Evolutionary conservation across 495 filamentous ascomycete species (phyloP).

Genomic region (Aspergillus coremiiformis): DNA sequence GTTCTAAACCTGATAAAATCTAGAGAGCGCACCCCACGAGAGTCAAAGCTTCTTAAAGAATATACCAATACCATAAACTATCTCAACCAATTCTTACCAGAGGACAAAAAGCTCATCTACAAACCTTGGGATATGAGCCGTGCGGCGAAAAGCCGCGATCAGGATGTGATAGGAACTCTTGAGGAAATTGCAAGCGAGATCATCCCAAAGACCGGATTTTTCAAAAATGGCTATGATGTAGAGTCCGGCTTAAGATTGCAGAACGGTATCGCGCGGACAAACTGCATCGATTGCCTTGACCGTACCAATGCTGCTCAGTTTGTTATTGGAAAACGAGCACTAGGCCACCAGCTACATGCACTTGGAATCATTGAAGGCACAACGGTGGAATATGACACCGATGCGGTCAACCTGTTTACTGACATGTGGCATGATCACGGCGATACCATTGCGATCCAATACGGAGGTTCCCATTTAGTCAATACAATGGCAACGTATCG

Average conservation of each 20-base stretch:
- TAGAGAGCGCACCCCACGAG: constrained; percentile 80
- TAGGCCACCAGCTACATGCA: constrained; percentile 88
- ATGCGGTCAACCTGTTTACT: constrained; percentile 90
- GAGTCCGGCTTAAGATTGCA: constrained; percentile 63
- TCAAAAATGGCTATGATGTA: constrained; percentile 74
- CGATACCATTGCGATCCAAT: constrained; percentile 95
- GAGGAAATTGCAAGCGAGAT: constrained; percentile 85
- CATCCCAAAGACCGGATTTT: constrained; percentile 79
- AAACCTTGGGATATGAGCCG: constrained; percentile 98
- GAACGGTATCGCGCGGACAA: constrained; percentile 89
- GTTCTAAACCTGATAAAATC: constrained; percentile 92
- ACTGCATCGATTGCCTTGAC: constrained; percentile 96
- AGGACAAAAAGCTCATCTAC: constrained; percentile 77
- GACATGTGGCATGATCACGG: constrained; percentile 96
- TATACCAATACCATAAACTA: constrained; percentile 85
- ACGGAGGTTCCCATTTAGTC: constrained; percentile 93
- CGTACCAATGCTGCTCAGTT: constrained; percentile 97
- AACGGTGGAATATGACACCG: constrained; percentile 84
- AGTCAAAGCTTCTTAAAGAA: constrained; percentile 83
- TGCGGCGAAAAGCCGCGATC: constrained; percentile 88
- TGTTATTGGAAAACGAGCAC: constrained; percentile 91
- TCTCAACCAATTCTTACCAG: constrained; percentile 88
- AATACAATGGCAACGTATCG: constrained; percentile 99
- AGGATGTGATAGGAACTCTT: constrained; percentile 88
- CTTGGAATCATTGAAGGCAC: constrained; percentile 78